Evolutionary conservation across 2,329 filamentous ascomycete genomes (phyloP).

Genomic region (Lithohypha guttulata): DNA sequence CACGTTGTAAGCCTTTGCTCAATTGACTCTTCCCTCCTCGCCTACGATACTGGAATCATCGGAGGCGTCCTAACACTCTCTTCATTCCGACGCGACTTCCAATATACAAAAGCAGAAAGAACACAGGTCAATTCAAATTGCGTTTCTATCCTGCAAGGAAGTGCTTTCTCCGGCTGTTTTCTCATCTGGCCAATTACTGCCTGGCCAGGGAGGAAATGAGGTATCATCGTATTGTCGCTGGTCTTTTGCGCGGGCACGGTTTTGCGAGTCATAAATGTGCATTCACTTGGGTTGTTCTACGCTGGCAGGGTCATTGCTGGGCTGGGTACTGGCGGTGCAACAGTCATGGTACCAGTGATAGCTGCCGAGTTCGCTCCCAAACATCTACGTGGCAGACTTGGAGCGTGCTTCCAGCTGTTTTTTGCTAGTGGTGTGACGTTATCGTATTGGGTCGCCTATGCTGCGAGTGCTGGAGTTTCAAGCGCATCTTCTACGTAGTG

Average conservation of each 20-base stretch:
- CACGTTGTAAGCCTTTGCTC: conserved; percentile 29
- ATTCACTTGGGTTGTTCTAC: conserved; percentile 37
- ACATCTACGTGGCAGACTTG: conserved; percentile 35
- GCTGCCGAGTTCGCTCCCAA: conserved; percentile 37
- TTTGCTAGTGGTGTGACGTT: conserved; percentile 41
- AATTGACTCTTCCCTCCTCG: conserved; percentile 32
- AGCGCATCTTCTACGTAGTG: conserved; percentile 35
- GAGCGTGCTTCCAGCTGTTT: conserved; percentile 43
- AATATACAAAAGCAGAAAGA: conserved; percentile 30
- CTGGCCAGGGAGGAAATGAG: conserved; percentile 34
- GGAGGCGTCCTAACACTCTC: conserved; percentile 37
- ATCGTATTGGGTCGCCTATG: conserved; percentile 46
- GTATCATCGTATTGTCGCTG: conserved; percentile 36
- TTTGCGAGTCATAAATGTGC: conserved; percentile 37
- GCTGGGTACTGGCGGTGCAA: conserved; percentile 39
- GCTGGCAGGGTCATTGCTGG: conserved; percentile 39
- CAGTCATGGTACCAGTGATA: conserved; percentile 35
- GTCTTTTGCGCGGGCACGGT: conserved; percentile 31
- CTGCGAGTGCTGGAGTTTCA: conserved; percentile 28
- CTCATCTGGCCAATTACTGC: conserved; percentile 40
- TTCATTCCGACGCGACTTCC: conserved; percentile 35
- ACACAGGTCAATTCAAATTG: conserved; percentile 38
- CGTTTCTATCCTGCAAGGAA: conserved; percentile 42
- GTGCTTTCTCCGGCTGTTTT: conserved; percentile 43
- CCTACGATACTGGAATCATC: conserved; percentile 35